These are phyloP conservation scores for Amanita muscaria DNA, from an alignment of 768 basidiomycete species.

Conservation along the genomic window DNA sequence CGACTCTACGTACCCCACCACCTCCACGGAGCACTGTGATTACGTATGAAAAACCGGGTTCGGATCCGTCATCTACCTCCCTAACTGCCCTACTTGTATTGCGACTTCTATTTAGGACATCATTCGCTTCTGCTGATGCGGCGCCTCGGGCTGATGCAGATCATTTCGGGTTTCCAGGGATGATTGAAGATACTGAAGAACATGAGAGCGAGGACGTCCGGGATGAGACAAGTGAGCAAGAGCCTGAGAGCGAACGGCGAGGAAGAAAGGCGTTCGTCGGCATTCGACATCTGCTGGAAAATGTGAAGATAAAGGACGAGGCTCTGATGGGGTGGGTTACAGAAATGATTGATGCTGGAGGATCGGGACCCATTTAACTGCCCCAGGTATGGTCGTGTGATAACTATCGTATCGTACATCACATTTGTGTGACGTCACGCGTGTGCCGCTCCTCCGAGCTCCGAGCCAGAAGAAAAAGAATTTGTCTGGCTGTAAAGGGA, in stretches of 20 bases:
- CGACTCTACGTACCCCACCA: slow-evolving; percentile 62
- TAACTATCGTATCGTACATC: no score
- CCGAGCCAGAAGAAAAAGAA: slow-evolving; percentile 38
- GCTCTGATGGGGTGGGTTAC: slow-evolving; percentile 32
- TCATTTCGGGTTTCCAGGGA: slow-evolving; percentile 84
- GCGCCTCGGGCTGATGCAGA: slow-evolving; percentile 70
- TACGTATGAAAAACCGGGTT: slow-evolving; percentile 45
- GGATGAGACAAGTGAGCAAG: slow-evolving; percentile 47
- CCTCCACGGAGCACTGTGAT: slow-evolving; percentile 60
- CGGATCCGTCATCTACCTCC: slow-evolving; percentile 63
- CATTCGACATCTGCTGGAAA: slow-evolving; percentile 50
- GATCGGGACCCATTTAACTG: not conserved
- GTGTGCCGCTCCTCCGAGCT: slow-evolving; percentile 30
- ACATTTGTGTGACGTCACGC: slow-evolving; percentile 29
- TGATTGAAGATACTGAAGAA: slow-evolving; percentile 74
- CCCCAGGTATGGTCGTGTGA: no score
- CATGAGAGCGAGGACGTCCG: slow-evolving; percentile 36
- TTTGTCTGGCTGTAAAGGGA: slow-evolving; percentile 23
- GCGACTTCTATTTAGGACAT: slow-evolving; percentile 73
- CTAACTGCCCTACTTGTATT: slow-evolving; percentile 77
- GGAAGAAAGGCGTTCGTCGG: slow-evolving; percentile 67
- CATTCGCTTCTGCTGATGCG: slow-evolving; percentile 63
- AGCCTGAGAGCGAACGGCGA: slow-evolving; percentile 62
- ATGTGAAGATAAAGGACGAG: slow-evolving; percentile 59
- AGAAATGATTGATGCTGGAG: slow-evolving; percentile 30